A percentile compares a stretch with the other conserved stretches of the same genome.
These are phyloP conservation scores for Wickerhamomyces sp. DNA, from an alignment of 1,139 yeast species.

Conservation along the genomic window DNA sequence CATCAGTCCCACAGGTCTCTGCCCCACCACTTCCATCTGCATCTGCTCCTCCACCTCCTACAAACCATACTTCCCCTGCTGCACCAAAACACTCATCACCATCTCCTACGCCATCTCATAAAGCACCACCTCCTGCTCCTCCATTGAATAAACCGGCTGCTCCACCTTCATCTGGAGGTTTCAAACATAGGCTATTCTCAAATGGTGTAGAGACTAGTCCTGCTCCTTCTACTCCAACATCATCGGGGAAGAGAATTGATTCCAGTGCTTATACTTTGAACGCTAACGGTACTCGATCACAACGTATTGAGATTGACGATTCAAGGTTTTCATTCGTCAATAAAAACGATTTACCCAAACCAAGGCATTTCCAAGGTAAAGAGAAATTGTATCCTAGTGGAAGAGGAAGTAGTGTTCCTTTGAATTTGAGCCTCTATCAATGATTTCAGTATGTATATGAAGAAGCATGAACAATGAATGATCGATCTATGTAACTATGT, in stretches of 20 bases:
- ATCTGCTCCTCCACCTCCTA: conserved; percentile 14
- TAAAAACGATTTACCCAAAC: conserved; percentile 70
- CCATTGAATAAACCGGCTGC: not conserved
- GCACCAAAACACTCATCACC: conserved; percentile 10
- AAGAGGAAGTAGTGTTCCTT: conserved; percentile 89
- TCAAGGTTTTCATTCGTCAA: conserved; percentile 68
- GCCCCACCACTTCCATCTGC: conserved; percentile 5
- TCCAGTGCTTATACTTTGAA: conserved; percentile 26
- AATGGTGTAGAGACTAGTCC: conserved; percentile 3
- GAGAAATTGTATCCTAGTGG: conserved; percentile 91
- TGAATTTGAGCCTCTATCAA: conserved; percentile 59
- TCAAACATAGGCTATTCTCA: conserved; percentile 21
- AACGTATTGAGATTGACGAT: conserved; percentile 56
- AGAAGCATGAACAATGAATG: conserved; percentile 2
- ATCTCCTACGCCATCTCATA: conserved; percentile 15
- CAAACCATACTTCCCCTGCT: conserved; percentile 13
- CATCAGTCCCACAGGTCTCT: not conserved
- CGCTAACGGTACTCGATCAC: conserved; percentile 5
- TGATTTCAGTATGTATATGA: not conserved
- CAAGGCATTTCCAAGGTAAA: conserved; percentile 66
- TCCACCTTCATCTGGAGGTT: not conserved
- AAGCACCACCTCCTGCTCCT: conserved; percentile 1
- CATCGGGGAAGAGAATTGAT: conserved; percentile 17
- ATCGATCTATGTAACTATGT: no score
- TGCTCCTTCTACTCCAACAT: conserved; percentile 5